Evolutionary conservation across 805 yeast genomes (phyloP), one percentile per base, ranked within the genome.

Genomic region (Nakazawaea ernobii): DNA sequence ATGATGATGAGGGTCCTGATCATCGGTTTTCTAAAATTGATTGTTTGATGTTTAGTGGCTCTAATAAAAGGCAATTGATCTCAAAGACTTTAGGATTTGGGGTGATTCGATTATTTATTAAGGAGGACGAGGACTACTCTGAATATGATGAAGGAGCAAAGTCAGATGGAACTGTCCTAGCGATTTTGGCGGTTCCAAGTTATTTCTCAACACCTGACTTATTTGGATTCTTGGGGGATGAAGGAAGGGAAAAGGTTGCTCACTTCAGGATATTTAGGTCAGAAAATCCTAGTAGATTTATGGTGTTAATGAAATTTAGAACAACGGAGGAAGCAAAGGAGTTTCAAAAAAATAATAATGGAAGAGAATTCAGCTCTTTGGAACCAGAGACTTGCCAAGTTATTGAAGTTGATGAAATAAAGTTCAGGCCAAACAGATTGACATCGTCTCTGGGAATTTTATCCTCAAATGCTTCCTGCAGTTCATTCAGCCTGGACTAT

Each of bases 331-430:
- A 66, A 33, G 90, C 96, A 0, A 72, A 76, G n/a, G 68, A 66
- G 36, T 91, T 91, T 62, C 81, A 81, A 53, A 73, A 74, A 38
- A 69, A 69, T 28, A 87, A 71, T 57, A 83, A 90, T 59, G 95
- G 95, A 4, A 77, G 75, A 51, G 73, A 75, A 8, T 90, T 91
- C 68, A 89, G 84, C 55, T 80, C 92, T 7, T 83, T 90, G 85
- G 97, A 91, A 57, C 87, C 95, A 0, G 96, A 91, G 57, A 71
- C 78, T 11, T 90, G 97, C 56, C 90, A 84, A 59, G 86, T 81
- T 3, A 76, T 90, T 1, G 79, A 74, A 52, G 78, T 90, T n/a
- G 80, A 79, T 50, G 74, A 80, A 28, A 75, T 86, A 13, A 62
- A 71, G 4, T 70, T 84, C 46, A 61, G 69, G 42, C 49, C 8